These are phyloP conservation scores for Thermochaetoides thermophila DNA, from an alignment of 495 filamentous ascomycete genomes.

Conservation along the genomic window DNA sequence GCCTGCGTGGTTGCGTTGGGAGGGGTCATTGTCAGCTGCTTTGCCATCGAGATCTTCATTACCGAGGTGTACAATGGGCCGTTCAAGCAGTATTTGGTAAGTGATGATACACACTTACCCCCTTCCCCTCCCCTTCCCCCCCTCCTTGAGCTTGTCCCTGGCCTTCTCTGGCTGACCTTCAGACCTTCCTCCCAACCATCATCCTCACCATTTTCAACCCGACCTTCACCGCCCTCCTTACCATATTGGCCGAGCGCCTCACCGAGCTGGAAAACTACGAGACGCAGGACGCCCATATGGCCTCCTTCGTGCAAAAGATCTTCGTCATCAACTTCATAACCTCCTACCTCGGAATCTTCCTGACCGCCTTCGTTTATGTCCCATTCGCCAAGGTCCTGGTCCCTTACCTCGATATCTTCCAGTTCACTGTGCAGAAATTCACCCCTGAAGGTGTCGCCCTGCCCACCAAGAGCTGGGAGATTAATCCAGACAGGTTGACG, in stretches of 20 bases:
- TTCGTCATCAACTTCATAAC: slow-evolving; percentile 97
- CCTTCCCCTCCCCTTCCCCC: no score
- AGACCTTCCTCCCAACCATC: slow-evolving; percentile 81
- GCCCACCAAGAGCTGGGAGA: slow-evolving; percentile 51
- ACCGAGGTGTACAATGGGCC: slow-evolving; percentile 88
- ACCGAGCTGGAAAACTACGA: slow-evolving; percentile 90
- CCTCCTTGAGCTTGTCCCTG: no score
- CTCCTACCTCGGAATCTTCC: slow-evolving; percentile 80
- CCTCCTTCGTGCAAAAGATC: slow-evolving; percentile 72
- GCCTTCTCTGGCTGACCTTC: no score
- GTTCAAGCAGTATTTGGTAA: slow-evolving; percentile 68
- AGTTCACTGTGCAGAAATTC: slow-evolving; percentile 58
- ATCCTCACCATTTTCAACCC: slow-evolving; percentile 72
- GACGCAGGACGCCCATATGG: slow-evolving; percentile 63
- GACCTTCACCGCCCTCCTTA: slow-evolving; percentile 60
- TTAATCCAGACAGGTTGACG: slow-evolving; percentile 70
- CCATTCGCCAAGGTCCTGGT: slow-evolving; percentile 81
- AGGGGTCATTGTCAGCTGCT: slow-evolving; percentile 70
- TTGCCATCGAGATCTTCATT: slow-evolving; percentile 92
- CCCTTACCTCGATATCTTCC: slow-evolving; percentile 80
- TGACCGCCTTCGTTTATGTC: slow-evolving; percentile 94
- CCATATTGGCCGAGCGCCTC: slow-evolving; percentile 58
- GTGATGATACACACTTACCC: no score
- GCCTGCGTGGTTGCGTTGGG: slow-evolving; percentile 55
- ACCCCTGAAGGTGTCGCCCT: slow-evolving; percentile 57